phyloP scores from a whole-genome alignment of 139 green algal genomes.

The Coelastrella sp. region DNA sequence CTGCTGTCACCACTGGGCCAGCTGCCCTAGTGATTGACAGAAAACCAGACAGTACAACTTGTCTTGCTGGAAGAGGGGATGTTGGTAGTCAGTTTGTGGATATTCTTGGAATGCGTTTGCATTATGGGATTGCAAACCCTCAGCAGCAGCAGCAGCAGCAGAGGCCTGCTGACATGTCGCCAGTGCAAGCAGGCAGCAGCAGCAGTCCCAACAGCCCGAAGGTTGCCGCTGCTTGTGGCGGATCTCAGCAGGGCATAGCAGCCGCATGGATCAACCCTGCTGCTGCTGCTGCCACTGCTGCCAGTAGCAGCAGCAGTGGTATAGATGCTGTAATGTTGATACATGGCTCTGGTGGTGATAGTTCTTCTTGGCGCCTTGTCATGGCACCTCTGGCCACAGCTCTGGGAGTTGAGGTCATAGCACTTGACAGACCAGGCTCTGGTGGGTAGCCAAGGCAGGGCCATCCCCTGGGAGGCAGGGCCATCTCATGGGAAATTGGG shows the following conservation, averaged over 20 bases:
- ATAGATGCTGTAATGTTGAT: conserved; percentile 71
- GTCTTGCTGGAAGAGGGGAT: too few relatives aligned
- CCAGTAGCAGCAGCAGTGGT: background rate
- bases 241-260: too few relatives aligned
- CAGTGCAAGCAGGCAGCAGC: too few relatives aligned
- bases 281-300: background rate
- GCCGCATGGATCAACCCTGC: background rate
- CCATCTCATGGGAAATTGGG: background rate
- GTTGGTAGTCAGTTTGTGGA: too few relatives aligned
- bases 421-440: conserved; percentile 78
- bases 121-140: background rate
- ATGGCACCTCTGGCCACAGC: conserved; percentile 77
- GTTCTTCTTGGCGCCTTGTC: conserved; percentile 87
- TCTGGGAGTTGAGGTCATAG: conserved; percentile 67
- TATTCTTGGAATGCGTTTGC: too few relatives aligned
- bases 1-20: background rate
- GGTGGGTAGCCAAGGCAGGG: conserved; percentile 45
- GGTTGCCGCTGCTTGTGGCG: too few relatives aligned
- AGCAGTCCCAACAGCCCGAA: too few relatives aligned
- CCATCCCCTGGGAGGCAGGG: background rate
- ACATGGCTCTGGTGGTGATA: conserved; percentile 85
- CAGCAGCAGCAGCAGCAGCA: conserved; percentile 34
- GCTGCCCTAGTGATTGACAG: background rate
- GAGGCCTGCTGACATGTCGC: background rate
- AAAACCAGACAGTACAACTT: too few relatives aligned